phyloP scores from a whole-genome alignment of 495 filamentous ascomycete genomes.

The Penicillium tannophilum region DNA sequence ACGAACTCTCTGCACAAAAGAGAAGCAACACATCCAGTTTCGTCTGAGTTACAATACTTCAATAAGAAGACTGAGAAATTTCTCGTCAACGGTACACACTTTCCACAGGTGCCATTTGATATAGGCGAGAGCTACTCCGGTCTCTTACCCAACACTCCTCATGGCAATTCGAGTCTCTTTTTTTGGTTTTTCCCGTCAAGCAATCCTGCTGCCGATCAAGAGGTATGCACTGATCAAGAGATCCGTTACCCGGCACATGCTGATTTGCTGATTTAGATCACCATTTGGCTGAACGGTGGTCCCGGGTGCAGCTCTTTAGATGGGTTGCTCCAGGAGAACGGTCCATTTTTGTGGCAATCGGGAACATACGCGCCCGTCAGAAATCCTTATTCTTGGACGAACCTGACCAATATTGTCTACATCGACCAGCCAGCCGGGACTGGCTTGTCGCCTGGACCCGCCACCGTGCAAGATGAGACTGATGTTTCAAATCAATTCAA shows the following conservation, averaged over 20 bases:
- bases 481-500: conserved; percentile 70
- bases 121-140: conserved; percentile 78
- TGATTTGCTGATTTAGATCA: conserved; percentile 43
- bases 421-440: conserved; percentile 79
- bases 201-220: conserved; percentile 56
- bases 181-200: conserved; percentile 77
- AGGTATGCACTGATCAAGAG: conserved; percentile 51
- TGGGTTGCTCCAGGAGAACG: conserved; percentile 74
- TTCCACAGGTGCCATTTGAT: conserved; percentile 75
- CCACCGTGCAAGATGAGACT: conserved; percentile 62
- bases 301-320: conserved; percentile 70
- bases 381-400: conserved; percentile 71
- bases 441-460: conserved; percentile 65
- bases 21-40: neutral
- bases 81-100: conserved; percentile 63
- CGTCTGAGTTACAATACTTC: conserved; percentile 16
- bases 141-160: conserved; percentile 65
- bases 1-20: conserved; percentile 3
- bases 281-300: conserved; percentile 73
- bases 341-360: conserved; percentile 73
- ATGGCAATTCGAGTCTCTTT: conserved; percentile 58
- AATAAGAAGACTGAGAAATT: conserved; percentile 47
- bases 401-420: conserved; percentile 76
- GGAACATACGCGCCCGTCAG: conserved; percentile 64
- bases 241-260: neutral